Base-by-base conservation (phyloP, 2,329 filamentous ascomycete genomes). In the Fusarium mundagurra region DNA sequence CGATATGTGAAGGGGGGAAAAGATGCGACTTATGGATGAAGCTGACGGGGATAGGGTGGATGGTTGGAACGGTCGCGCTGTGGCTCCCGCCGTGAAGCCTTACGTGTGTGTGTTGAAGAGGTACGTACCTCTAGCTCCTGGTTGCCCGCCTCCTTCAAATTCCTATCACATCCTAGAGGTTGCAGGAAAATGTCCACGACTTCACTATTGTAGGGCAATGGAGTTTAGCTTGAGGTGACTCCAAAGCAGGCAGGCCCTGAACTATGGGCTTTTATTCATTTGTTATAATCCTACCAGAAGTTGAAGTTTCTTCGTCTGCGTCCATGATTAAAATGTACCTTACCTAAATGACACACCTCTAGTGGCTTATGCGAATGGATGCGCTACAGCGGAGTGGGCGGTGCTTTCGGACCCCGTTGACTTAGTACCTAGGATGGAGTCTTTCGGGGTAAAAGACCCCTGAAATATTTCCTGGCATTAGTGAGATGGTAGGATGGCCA, bases 41-140 rank as follows among this genome's bases (percentile, higher is more conserved):
- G 67, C 67, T 70, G 67, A 70, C 67, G 67, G 53, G 67, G 67
- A 70, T 71, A 70, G 59, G 57, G 53, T 61, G 64, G 50, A 69
- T 43, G 34, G 48, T 51, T 53, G 33, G 33, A 34, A 47, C n/a
- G 67, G 66, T 70, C 67, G 67, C 67, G 67, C 60, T 66, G 67
- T 70, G 67, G 66, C 67, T 69, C n/a, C n/a, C n/a, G n/a, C n/a
- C 58, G 65, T 69, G 65, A 69, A 69, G 67, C 67, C 65, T 70
- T 70, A 70, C 67, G 67, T 70, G 67, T 69, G 67, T 69, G 58
- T 69, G 55, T 22, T 34, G 22, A 38, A 57, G 34, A 24, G 31
- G 67, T 70, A 70, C 67, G 66, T 70, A 70, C 66, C 44, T 24
- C 36, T 44, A 18, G 47, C 24, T 45, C 50, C 29, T 31, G 14